Base-by-base conservation (phyloP, 805 yeast genomes). In the Candida endomychidarum region DNA sequence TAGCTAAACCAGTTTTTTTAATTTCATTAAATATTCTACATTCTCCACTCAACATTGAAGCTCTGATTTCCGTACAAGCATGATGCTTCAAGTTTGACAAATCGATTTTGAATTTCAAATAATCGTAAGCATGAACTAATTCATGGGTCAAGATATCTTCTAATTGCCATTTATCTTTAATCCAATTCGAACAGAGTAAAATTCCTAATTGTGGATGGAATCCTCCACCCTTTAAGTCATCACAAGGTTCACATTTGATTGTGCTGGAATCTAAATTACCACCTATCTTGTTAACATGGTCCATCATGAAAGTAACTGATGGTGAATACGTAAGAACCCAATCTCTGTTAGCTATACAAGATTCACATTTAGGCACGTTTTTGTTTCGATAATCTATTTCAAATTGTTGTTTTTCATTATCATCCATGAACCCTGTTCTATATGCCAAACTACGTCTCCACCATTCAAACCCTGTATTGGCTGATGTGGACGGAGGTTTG, bases 21-120 rank as follows among this genome's bases (percentile, higher is more conserved):
- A 89, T 81, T 60, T 93, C 96, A 52, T 85, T 86, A 78, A 83
- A 77, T 52, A 91, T 80, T 20, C 98, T 76, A 63, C 99, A 93
- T 57, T 93, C 99, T 5, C 99, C 99, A 56, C 95, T 84, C 16
- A 93, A 70, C 50, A 88, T 82, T 8, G 95, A 83, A 0, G 99
- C 99, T 44, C 99, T 73, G 37, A 93, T 87, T 61, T 93, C 99
- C 1, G 97, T 83, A 60, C 99, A 93, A 0, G 99, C 99, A 58
- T 91, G 98, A 57, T 93, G 99, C 54, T 80, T 78, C 56, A 93
- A 67, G 60, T 91, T 79, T 41, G 74, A 55, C 84, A 96, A 85
- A 60, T 93, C 87, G 2, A 93, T 89, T 40, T 87, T 70, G 70
- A 93, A 93, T 60, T 88, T 83, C 48, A 86, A 69, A 55, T 89